phyloP scores from a whole-genome alignment of 1,139 yeast genomes.

The Suhomyces wounanorum region DNA sequence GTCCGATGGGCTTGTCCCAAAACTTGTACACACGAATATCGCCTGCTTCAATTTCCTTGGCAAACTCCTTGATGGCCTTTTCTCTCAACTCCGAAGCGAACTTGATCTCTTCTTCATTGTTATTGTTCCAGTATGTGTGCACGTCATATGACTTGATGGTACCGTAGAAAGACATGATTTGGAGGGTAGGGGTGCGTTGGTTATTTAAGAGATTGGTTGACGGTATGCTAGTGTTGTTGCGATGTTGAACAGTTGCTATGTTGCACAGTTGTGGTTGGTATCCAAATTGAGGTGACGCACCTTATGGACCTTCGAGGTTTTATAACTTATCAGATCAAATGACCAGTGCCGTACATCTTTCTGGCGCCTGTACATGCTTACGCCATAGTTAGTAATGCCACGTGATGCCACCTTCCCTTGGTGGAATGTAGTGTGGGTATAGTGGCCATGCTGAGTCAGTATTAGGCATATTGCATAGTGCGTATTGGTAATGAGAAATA shows the following conservation, averaged over 20 bases:
- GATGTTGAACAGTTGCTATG: too few species aligned
- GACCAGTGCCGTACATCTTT: neutral
- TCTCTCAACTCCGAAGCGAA: conserved; percentile 44
- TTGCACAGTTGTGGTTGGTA: neutral
- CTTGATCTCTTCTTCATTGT: conserved; percentile 33
- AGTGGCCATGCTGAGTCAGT: neutral
- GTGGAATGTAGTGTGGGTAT: neutral
- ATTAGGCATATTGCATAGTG: neutral
- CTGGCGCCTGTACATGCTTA: neutral
- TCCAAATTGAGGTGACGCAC: neutral
- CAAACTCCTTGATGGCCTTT: conserved; percentile 45
- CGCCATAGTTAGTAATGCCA: neutral
- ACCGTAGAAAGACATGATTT: conserved; percentile 29
- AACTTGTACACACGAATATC: conserved; percentile 46
- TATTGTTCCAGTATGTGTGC: conserved; percentile 56
- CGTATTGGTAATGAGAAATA: neutral
- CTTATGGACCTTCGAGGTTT: neutral
- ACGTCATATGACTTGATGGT: conserved; percentile 48
- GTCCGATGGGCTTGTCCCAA: conserved; percentile 57
- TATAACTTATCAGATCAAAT: neutral
- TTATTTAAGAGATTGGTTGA: neutral
- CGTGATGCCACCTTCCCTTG: neutral
- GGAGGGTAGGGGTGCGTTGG: neutral
- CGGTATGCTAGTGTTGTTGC: too few species aligned
- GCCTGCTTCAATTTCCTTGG: conserved; percentile 45